These are phyloP conservation scores for Aspergillus sp. DNA, from an alignment of 2,329 filamentous ascomycete species.

Conservation along the genomic window DNA sequence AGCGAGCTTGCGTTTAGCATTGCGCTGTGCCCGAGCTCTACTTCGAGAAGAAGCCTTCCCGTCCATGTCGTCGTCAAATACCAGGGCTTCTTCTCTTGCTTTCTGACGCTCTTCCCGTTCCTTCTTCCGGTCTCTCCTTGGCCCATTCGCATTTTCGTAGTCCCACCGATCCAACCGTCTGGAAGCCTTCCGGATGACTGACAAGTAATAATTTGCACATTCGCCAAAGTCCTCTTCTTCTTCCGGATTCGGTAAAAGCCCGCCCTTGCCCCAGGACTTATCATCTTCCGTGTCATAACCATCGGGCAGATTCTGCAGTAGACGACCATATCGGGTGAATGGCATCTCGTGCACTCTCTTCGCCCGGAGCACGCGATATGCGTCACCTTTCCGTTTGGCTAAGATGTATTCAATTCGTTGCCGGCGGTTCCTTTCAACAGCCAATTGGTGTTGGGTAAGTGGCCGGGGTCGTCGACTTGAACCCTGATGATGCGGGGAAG, in stretches of 20 bases:
- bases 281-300: conserved; percentile 50
- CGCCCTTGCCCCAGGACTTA: conserved; percentile 44
- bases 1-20: conserved; percentile 32
- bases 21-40: conserved; percentile 24
- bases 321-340: conserved; percentile 41
- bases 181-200: conserved; percentile 43
- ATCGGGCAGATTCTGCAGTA: conserved; percentile 44
- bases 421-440: conserved; percentile 50
- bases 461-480: conserved; percentile 46
- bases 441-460: conserved; percentile 51
- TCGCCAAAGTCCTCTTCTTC: conserved; percentile 51
- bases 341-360: conserved; percentile 42
- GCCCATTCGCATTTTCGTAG: conserved; percentile 42
- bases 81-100: conserved; percentile 26
- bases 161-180: conserved; percentile 48
- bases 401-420: conserved; percentile 50
- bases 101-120: conserved; percentile 40
- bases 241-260: conserved; percentile 40
- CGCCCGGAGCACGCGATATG: conserved; percentile 37
- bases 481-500: conserved; percentile 28
- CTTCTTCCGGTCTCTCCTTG: conserved; percentile 38
- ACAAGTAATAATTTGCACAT: conserved; percentile 46
- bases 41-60: conserved; percentile 22
- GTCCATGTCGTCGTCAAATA: conserved; percentile 15
- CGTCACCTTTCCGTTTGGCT: conserved; percentile 41